These are phyloP conservation scores for Penicillium cataractarum DNA, from an alignment of 495 filamentous ascomycete genomes.

Conservation along the genomic window DNA sequence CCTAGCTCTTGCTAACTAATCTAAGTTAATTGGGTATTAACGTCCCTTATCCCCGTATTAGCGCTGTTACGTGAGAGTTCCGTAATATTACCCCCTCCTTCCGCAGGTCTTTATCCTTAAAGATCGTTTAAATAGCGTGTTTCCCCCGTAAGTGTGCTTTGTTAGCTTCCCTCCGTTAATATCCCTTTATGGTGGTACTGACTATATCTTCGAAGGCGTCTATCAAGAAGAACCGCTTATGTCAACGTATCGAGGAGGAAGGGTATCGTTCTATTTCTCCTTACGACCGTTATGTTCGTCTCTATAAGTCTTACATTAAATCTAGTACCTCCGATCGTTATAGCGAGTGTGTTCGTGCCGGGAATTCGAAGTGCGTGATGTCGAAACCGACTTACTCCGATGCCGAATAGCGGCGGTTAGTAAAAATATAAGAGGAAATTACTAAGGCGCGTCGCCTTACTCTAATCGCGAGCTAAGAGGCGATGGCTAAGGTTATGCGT, in stretches of 20 bases:
- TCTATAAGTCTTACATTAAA: background rate
- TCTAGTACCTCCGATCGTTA: background rate
- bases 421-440: too few species aligned
- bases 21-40: background rate
- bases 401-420: too few species aligned
- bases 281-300: background rate
- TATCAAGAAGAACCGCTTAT: background rate
- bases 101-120: background rate
- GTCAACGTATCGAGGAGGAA: background rate
- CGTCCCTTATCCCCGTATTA: background rate
- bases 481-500: too few species aligned
- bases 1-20: background rate
- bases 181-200: background rate
- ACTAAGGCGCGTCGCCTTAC: too few species aligned
- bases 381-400: too few species aligned
- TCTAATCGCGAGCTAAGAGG: too few species aligned
- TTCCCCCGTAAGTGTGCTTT: background rate
- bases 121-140: background rate
- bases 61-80: background rate
- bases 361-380: too few species aligned
- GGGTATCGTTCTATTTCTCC: background rate
- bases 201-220: background rate
- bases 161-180: background rate
- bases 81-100: background rate
- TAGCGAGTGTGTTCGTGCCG: background rate